Evolutionary conservation across 306 rosid species (phyloP), one percentile per base, ranked within the genome.

Genomic region (Vicia villosa): DNA sequence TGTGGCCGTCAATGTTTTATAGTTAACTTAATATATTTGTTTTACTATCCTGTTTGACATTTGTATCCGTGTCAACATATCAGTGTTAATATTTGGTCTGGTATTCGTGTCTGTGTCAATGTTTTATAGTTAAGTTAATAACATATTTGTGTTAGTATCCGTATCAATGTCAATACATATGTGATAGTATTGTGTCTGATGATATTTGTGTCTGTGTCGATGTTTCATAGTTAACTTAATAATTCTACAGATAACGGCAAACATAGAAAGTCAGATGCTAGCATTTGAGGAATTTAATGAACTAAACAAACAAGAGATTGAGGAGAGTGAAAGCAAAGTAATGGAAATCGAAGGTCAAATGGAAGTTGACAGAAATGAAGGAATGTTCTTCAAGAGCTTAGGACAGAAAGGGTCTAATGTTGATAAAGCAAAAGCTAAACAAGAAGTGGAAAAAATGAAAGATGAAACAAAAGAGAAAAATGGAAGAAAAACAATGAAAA

Each of bases 251-350:
- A 87, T 94, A 80, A 72, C 84, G 82, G 88, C 87, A 69, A 91
- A 86, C 67, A 85, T 94, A 54, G 95, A 90, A 81, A 83, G 72
- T 76, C 83, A 80, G 66, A 90, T 94, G 97, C 87, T 79, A 57
- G 95, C 51, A 24, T 87, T 85, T 30, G 97, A 94, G 80, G 99
- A 90, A 78, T 78, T 88, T 19, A 84, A 76, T 59, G 95, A 89
- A 61, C 60, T 79, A 24, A 84, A 73, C 86, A 88, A 54, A 46
- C 20, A 10, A 51, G 95, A 87, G 73, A 85, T 86, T 58, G 86
- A 83, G 66, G 73, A 88, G 79, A 90, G 73, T 58, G 91, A 87
- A 66, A 78, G 70, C 70, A 77, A 77, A 36, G 14, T 94, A 54
- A 77, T 56, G 41, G 82, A 84, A 51, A 73, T 94, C 26, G 90